A percentile compares a stretch with the other conserved stretches of the same genome.
phyloP scores from a whole-genome alignment of 176 grass and related monocot species.

The Raddia guianensis region DNA sequence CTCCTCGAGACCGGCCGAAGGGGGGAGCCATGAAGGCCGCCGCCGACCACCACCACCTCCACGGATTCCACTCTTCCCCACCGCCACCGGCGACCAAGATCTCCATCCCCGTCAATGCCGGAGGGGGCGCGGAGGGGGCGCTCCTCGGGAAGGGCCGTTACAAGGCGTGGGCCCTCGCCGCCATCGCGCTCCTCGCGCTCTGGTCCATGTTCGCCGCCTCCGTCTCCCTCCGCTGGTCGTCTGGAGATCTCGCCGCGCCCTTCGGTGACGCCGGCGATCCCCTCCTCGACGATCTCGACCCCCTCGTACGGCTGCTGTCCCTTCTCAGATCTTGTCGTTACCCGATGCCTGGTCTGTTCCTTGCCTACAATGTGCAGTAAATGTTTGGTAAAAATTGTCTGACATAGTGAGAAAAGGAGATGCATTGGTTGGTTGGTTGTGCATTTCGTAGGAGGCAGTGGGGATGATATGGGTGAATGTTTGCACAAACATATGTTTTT shows the following conservation, averaged over 20 bases:
- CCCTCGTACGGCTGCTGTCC: slow-evolving; percentile 40
- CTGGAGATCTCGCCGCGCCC: slow-evolving; percentile 35
- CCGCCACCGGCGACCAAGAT: slow-evolving; percentile 41
- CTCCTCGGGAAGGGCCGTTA: slow-evolving; percentile 67
- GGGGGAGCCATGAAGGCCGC: slow-evolving; percentile 39
- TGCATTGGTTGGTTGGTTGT: not conserved
- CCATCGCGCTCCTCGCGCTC: slow-evolving; percentile 90
- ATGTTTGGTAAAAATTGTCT: not conserved
- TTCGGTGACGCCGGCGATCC: slow-evolving; percentile 42
- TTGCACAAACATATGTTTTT: not conserved
- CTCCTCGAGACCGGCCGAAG: not conserved
- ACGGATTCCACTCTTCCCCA: slow-evolving; percentile 20
- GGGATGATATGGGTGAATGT: not conserved
- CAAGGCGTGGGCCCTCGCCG: slow-evolving; percentile 84
- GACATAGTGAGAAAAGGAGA: not conserved
- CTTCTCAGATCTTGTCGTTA: slow-evolving; percentile 25
- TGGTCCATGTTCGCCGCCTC: slow-evolving; percentile 96
- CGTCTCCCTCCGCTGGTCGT: slow-evolving; percentile 78
- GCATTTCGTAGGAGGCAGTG: not conserved
- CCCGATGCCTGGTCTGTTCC: slow-evolving; percentile 17
- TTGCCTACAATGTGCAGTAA: not conserved
- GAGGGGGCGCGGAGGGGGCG: slow-evolving; percentile 6
- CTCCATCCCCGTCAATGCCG: slow-evolving; percentile 13
- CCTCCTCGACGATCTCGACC: slow-evolving; percentile 57
- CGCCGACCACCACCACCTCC: slow-evolving; percentile 36